Evolutionary conservation across 352 stramenopile species (phyloP).

Genomic region (Globisporangium yorkense): DNA sequence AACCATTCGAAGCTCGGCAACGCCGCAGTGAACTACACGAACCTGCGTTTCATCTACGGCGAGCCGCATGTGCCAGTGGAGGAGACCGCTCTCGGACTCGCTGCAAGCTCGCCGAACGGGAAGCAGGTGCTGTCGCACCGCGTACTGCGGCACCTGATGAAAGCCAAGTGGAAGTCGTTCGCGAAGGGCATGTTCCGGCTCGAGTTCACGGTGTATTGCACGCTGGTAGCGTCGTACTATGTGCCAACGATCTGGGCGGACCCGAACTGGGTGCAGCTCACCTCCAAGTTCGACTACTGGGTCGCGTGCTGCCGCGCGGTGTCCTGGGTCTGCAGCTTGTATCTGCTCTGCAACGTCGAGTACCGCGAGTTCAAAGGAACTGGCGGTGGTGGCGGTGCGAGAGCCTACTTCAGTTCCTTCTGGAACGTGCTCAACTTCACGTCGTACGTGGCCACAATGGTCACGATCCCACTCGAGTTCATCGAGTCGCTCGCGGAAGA

Average conservation of each 20-base stretch:
- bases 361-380: constrained; percentile 28
- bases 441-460: constrained; percentile 42
- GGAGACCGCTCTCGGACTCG: constrained; percentile 36
- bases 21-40: constrained; percentile 44
- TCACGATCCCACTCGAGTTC: constrained; percentile 53
- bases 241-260: constrained; percentile 51
- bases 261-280: constrained; percentile 41
- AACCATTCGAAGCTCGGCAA: constrained; percentile 42
- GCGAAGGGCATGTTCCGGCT: constrained; percentile 38
- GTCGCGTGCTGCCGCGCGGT: constrained; percentile 29
- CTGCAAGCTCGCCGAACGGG: constrained; percentile 24
- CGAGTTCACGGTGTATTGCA: constrained; percentile 43
- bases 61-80: constrained; percentile 41
- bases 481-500: constrained; percentile 20
- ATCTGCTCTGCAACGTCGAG: constrained; percentile 48
- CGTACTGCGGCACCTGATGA: constrained; percentile 44
- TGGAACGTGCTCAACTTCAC: constrained; percentile 60
- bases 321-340: constrained; percentile 49
- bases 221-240: constrained; percentile 45
- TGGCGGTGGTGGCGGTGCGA: constrained; percentile 19
- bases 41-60: constrained; percentile 40
- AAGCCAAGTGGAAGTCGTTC: constrained; percentile 56
- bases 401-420: constrained; percentile 49
- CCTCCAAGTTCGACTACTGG: constrained; percentile 32
- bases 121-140: constrained; percentile 47